phyloP scores from a whole-genome alignment of 1,284 basidiomycete species.

The Marasmius tenuissimus region DNA sequence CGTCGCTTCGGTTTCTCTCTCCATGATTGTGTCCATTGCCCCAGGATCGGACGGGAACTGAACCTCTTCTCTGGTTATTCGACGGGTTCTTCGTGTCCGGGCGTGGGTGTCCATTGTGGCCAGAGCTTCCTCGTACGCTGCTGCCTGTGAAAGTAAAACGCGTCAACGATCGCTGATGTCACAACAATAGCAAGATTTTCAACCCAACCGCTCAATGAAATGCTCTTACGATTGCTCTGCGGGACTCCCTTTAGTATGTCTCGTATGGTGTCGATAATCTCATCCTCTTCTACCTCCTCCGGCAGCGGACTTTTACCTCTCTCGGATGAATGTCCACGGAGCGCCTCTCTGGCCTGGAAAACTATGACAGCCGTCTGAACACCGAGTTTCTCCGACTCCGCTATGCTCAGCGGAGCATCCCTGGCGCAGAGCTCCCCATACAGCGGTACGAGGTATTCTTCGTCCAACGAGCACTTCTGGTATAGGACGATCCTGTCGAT shows the following conservation, averaged over 20 bases:
- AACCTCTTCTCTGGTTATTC: conserved; percentile 1
- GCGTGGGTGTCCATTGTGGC: conserved; percentile 6
- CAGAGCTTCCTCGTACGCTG: conserved; percentile 15
- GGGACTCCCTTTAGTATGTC: conserved; percentile 13
- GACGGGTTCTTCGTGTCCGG: conserved; percentile 10
- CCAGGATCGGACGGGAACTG: conserved; percentile 6
- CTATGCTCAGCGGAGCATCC: conserved; percentile 40
- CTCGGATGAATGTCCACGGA: conserved; percentile 14
- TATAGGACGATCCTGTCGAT: conserved; percentile 53
- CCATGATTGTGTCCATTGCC: conserved; percentile 9
- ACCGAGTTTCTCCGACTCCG: conserved; percentile 49
- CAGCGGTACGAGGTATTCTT: conserved; percentile 44
- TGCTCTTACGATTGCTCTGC: conserved; percentile 14
- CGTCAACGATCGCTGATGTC: not conserved
- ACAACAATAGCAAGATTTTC: conserved; percentile 4
- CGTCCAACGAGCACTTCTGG: conserved; percentile 44
- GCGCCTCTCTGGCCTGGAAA: conserved; percentile 47
- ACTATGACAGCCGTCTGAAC: conserved; percentile 47
- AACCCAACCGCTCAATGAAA: conserved; percentile 14
- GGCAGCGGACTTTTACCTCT: conserved; percentile 16
- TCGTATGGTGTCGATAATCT: conserved; percentile 24
- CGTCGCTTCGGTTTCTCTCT: conserved; percentile 8
- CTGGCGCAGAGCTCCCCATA: conserved; percentile 49
- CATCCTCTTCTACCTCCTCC: conserved; percentile 34
- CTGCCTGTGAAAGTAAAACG: conserved; percentile 5